These are phyloP conservation scores for Catunica adiposa DNA, from an alignment of 2,329 filamentous ascomycete species.

Conservation along the genomic window DNA sequence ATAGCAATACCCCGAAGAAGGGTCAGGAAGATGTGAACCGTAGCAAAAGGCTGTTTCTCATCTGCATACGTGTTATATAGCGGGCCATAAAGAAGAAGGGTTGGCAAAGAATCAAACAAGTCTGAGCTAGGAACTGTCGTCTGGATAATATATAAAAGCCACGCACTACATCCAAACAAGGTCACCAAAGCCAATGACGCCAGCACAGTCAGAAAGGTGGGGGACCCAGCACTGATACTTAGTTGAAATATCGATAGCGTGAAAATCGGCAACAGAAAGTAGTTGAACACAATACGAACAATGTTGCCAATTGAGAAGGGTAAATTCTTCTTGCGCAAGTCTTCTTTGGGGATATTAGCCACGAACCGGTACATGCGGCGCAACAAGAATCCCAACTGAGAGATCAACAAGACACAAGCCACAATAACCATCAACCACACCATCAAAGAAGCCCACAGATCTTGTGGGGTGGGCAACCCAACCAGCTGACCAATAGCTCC, in stretches of 20 bases:
- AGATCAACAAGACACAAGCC: constrained; percentile 46
- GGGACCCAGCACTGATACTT: constrained; percentile 53
- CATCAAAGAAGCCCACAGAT: constrained; percentile 90
- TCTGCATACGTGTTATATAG: constrained; percentile 97
- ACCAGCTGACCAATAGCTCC: constrained; percentile 64
- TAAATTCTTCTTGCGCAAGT: constrained; percentile 77
- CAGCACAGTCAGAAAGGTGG: constrained; percentile 53
- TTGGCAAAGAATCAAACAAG: constrained; percentile 84
- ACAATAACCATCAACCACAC: constrained; percentile 75
- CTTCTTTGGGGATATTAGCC: constrained; percentile 61
- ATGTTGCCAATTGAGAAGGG: constrained; percentile 69
- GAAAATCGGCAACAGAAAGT: constrained; percentile 74
- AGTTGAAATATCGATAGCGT: constrained; percentile 83
- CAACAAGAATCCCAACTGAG: constrained; percentile 58
- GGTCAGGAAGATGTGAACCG: constrained; percentile 72
- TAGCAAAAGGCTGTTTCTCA: constrained; percentile 74
- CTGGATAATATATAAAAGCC: constrained; percentile 68
- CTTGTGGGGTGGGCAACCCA: constrained; percentile 57
- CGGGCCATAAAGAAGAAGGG: constrained; percentile 75
- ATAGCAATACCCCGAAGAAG: constrained; percentile 78
- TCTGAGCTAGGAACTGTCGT: constrained; percentile 67
- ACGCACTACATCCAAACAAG: constrained; percentile 56
- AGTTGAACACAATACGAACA: constrained; percentile 80
- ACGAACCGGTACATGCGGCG: constrained; percentile 63
- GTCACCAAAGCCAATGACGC: constrained; percentile 59